Evolutionary conservation across 108 stramenopile genomes (phyloP), one percentile per base, ranked within the genome.

Genomic region (Skeletonema tropicum): DNA sequence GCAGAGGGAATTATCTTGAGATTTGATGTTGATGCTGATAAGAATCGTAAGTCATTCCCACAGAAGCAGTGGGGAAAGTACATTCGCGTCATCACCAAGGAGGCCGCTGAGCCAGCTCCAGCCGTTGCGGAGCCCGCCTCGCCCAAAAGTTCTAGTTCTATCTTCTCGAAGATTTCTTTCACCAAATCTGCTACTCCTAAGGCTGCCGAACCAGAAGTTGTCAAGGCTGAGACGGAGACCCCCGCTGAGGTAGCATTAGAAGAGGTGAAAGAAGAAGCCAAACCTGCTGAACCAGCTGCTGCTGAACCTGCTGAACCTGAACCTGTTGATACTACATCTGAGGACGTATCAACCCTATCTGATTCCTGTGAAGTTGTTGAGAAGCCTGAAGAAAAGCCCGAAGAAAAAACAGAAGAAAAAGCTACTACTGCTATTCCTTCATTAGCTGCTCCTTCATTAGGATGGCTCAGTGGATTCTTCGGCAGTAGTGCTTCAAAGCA

Each of bases 1-100:
- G 33, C 41, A 13, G 46, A 49, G 17, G 63, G 30, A 13, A 31
- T 67, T 5, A 52, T 62, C 25, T 65, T 78, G 63, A 64, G 77
- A 42, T 78, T 78, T 59, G 70, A 78, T 14, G 77, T 78, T 26
- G 77, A 78, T 71, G 19, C n/a, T 23, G 70, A 71, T 23, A 66
- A 71, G 65, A 78, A 78, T 38, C 61, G 77, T n/a, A 78, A 78
- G 71, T 65, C 64, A 25, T 78, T 78, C 23, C 77, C 77, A 0
- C 33, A 78, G 70, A 64, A 57, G 66, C 77, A 78, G 46, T 78
- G 77, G 78, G 78, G 78, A 64, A 79, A 79, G 71, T 79, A 79
- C 64, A 79, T 79, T 55, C 78, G 78, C 39, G 66, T 68, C 19
- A 73, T 79, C 49, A 49, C 41, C 1, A 23, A 62, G 36, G 61